Evolutionary conservation across 768 basidiomycete species (phyloP).

Genomic region (Tricholomella constricta): DNA sequence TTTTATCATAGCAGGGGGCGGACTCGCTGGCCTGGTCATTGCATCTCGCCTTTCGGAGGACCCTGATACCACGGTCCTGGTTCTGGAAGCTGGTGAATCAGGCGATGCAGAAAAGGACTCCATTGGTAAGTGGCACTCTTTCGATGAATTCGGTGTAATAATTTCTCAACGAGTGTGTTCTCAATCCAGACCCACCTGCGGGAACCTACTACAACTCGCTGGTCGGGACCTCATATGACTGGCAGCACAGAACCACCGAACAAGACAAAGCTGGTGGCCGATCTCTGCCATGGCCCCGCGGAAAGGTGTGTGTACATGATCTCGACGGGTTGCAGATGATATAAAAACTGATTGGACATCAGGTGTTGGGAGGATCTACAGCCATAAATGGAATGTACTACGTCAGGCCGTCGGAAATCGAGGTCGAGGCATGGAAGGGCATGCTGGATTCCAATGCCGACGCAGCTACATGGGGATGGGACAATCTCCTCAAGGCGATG

Average conservation of each 20-base stretch:
- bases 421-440: conserved; percentile 44
- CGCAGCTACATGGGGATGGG: conserved; percentile 43
- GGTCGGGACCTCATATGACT: conserved; percentile 51
- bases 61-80: conserved; percentile 34
- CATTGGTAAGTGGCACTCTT: conserved; percentile 32
- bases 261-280: conserved; percentile 49
- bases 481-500: conserved; percentile 41
- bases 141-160: neutral
- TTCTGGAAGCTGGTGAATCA: conserved; percentile 46
- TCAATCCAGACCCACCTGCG: conserved; percentile 45
- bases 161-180: neutral
- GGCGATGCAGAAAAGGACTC: conserved; percentile 37
- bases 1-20: conserved; percentile 37
- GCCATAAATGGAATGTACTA: conserved; percentile 74
- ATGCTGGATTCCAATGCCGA: conserved; percentile 36
- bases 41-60: conserved; percentile 40
- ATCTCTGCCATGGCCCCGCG: conserved; percentile 56
- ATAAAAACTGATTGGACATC: neutral
- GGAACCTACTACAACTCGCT: conserved; percentile 56
- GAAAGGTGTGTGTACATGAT: conserved; percentile 42
- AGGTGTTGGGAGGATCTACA: conserved; percentile 68
- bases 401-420: conserved; percentile 51
- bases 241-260: conserved; percentile 50
- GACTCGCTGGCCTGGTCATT: conserved; percentile 38
- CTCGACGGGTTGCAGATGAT: neutral